Evolutionary conservation across 2,329 filamentous ascomycete species (phyloP).

Genomic region (Colletotrichum cuscutae): DNA sequence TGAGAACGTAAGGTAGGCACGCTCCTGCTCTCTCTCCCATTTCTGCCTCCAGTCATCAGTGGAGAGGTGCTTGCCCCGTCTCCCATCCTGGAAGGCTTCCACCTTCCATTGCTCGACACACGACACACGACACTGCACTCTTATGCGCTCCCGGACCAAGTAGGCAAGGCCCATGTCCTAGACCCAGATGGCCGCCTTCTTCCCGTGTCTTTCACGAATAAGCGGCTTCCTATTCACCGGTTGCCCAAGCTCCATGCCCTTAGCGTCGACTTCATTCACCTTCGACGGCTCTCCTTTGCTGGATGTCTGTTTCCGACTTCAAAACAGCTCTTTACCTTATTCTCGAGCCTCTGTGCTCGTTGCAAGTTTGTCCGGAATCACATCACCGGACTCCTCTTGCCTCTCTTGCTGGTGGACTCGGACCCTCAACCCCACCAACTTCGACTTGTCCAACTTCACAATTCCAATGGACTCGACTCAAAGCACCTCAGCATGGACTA

Average conservation of each 20-base stretch:
- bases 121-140: slow-evolving; percentile 3
- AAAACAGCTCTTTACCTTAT: neutral
- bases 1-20: neutral
- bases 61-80: neutral
- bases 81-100: no score
- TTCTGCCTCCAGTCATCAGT: neutral
- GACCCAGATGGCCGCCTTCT: neutral
- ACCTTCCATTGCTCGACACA: neutral
- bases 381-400: neutral
- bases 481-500: slow-evolving; percentile 9
- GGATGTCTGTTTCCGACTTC: neutral
- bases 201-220: neutral
- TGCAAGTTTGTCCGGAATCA: neutral
- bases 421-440: neutral
- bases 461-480: neutral
- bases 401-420: neutral
- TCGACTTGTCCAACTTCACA: neutral
- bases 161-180: slow-evolving; percentile 24
- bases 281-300: neutral
- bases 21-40: neutral
- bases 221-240: neutral
- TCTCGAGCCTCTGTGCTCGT: neutral
- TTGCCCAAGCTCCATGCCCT: neutral
- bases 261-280: neutral
- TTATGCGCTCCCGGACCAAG: slow-evolving; percentile 23